Evolutionary conservation across 768 basidiomycete species (phyloP).

Genomic region (Lentinula detonsa): DNA sequence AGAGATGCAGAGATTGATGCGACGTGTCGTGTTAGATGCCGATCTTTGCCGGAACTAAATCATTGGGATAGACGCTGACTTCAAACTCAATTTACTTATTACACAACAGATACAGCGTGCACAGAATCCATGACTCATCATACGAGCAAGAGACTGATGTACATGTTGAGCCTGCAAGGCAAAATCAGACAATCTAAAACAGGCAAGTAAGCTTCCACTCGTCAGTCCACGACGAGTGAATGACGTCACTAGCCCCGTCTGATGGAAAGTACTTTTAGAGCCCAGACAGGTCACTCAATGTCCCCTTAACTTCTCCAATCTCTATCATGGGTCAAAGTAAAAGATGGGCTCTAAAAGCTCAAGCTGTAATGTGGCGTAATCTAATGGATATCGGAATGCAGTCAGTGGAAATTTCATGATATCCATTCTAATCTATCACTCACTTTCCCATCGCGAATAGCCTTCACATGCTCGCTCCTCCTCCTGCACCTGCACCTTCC

Average conservation of each 20-base stretch:
- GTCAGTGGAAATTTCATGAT: background rate
- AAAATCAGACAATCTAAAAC: no score
- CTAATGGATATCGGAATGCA: conserved; percentile 8
- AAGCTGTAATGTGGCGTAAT: conserved; percentile 7
- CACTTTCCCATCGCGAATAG: background rate
- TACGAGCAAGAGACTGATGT: no score
- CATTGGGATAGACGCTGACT: no score
- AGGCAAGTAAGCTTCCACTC: no score
- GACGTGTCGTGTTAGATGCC: background rate
- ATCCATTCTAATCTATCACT: background rate
- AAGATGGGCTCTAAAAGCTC: conserved; percentile 2
- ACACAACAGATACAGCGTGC: no score
- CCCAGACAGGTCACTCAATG: background rate
- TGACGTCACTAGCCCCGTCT: background rate
- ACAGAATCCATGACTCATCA: no score
- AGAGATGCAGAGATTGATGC: background rate
- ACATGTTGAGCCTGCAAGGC: no score
- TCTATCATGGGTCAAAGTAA: background rate
- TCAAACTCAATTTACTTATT: no score
- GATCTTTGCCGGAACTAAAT: background rate
- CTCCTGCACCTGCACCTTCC: background rate
- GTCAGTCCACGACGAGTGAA: background rate
- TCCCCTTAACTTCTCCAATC: background rate
- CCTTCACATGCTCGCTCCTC: background rate
- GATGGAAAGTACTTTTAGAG: background rate